Base-by-base conservation (phyloP, 768 basidiomycete species). In the Psilocybe cubensis region DNA sequence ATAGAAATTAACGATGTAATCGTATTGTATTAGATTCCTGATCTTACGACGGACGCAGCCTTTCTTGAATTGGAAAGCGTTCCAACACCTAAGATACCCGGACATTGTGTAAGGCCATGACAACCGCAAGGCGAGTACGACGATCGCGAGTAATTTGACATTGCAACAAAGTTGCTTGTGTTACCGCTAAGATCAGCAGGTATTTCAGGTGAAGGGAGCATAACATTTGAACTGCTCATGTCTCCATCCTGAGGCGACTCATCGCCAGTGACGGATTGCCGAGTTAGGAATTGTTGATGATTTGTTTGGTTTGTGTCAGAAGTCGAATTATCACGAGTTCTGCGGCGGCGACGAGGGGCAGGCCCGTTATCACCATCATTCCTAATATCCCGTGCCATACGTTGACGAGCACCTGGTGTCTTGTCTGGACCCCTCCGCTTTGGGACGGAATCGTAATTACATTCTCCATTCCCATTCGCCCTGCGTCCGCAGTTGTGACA, bases 341-440 rank as follows among this genome's bases (percentile, higher is more conserved):
- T 67, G 5, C 79, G 78, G 28, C 78, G 76, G 20, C 78, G 74
- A 40, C 69, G 70, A 20, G 73, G 59, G 7, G 67, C 61, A 35
- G 56, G 50, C 47, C 63, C 62, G 35, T 66, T 70, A 41, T 74
- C 68, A 10, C 68, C 66, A 21, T 74, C 77, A 38, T 76, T 73
- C 42, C 58, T 72, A 21, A 66, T 58, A 48, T 80, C 81, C 35
- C 79, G 72, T 4, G 79, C 70, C 56, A 77, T 74, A 40, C 91
- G 82, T 65, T 91, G 88, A 23, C 91, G 86, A 35, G 88, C 88
- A 20, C 91, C 91, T n/a, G 89, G 90, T 0, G 76, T 80, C 71
- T 83, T 89, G 71, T 92, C 91, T 2, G 91, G 91, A 1, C 91
- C 91, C 38, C 91, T 82, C 43, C 91, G 87, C 65, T 89, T 92